Base-by-base conservation (phyloP, 495 filamentous ascomycete genomes). In the Xanthoparmelia taractica region DNA sequence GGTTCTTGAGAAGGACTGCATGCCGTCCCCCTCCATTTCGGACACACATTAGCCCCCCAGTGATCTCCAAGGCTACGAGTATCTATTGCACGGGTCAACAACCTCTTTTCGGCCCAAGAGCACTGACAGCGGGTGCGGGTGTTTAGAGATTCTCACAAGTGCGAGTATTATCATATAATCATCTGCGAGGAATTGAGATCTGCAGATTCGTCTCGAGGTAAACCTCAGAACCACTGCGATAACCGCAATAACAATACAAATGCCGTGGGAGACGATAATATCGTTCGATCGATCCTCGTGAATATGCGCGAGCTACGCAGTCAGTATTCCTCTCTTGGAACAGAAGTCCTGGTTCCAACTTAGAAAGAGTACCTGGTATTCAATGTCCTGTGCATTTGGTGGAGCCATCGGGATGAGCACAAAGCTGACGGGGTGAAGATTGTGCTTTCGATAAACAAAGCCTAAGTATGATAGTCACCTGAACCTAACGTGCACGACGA, bases 211-310 rank as follows among this genome's bases (percentile, higher is more conserved):
- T 25, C 79, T 73, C 38, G 78, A 73, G 23, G 74, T 43, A 45
- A 77, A 70, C 6, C 78, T 72, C 37, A 79, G 61, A 12, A 71
- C 63, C 8, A 79, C 76, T 12, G 73, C 72, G 12, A 76, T 59
- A 10, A 73, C 59, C 29, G 76, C 73, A 17, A 80, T 62, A 34
- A 65, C 66, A 18, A 79, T 70, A 60, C 78, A 73, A 41, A 74
- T 70, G 37, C 73, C 66, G 47, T 76, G 66, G 63, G 73, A 75
- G 60, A 64, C 69, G 43, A 76, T 73, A 67, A 78, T 78, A 58
- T 75, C 68, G 55, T 61, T 56, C 25, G 73, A 73, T 66, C 72
- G 68, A 23, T 67, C 52, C 23, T 69, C 59, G 27, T 47, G 17
- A 18, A 61, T 55, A 56, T 67, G 65, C 13, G 37, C 29, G 1